Base-by-base conservation (phyloP, 2,329 filamentous ascomycete species). In the Colletotrichum plurivorum region DNA sequence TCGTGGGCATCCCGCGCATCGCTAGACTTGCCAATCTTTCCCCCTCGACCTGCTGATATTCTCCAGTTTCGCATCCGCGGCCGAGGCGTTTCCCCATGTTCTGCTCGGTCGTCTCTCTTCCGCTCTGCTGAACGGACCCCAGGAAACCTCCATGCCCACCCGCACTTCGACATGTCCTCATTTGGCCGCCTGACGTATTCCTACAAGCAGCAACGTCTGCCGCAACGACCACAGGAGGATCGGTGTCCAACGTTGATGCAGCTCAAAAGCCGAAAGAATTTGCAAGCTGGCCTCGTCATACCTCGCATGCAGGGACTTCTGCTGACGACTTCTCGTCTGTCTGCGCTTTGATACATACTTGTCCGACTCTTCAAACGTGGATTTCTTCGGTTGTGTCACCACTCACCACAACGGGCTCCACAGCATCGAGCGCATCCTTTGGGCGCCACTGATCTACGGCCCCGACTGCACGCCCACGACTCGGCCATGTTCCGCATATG, bases 321-420 rank as follows among this genome's bases (percentile, higher is more conserved):
- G 55, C 36, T 66, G 56, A 61, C 55, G 62, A 51, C 9, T 45
- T 25, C 41, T 25, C 36, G 31, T 36, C 9, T 36, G 31, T 25
- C 49, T 59, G 48, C 61, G 60, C 60, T 68, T 53, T 65, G 60
- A 59, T 54, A 20, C 57, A 55, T 54, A 16, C 53, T 48, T 58
- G 60, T 41, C 41, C 16, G 45, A 45, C 36, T 52, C 61, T 58
- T 65, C 46, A 39, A 58, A 59, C 60, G 54, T 61, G 53, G 52
- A 49, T 45, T 59, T 48, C 22, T 39, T 68, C 53, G 20, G 27
- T 20, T 39, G 54, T 69, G 54, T 66, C 55, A 60, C 61, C 41
- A 69, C 65, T 25, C 41, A 36, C 55, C 48, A 36, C 61, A 18
- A 25, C 13, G 31, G 49, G 55, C 48, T 22, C 41, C 20, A 51